Evolutionary conservation across 2,329 filamentous ascomycete species (phyloP).

Genomic region (Calcarisporium arbuscula): DNA sequence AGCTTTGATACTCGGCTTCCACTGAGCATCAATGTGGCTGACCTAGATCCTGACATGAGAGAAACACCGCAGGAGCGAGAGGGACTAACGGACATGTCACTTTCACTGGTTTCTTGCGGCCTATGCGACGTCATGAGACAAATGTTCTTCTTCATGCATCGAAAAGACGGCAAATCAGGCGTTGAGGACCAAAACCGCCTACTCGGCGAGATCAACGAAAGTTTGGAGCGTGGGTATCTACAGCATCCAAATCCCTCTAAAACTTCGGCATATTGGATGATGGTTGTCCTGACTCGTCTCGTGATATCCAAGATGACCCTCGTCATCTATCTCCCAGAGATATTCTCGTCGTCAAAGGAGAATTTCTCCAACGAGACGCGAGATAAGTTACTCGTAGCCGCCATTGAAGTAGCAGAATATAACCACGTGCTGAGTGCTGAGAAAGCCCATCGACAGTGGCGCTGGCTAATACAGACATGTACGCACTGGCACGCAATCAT

Average conservation of each 20-base stretch:
- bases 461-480: slow-evolving; percentile 54
- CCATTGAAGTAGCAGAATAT: slow-evolving; percentile 50
- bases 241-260: too few species aligned
- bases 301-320: slow-evolving; percentile 50
- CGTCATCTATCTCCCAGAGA: slow-evolving; percentile 44
- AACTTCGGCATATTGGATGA: too few species aligned
- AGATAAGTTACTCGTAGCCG: slow-evolving; percentile 39
- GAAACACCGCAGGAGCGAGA: slow-evolving; percentile 39
- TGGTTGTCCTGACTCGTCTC: too few species aligned
- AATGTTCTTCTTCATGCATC: slow-evolving; percentile 15
- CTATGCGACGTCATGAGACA: slow-evolving; percentile 28
- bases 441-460: slow-evolving; percentile 41
- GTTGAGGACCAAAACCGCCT: too few species aligned
- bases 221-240: too few species aligned
- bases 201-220: too few species aligned
- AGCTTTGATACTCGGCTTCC: slow-evolving; percentile 49
- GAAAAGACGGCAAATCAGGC: too few species aligned
- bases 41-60: slow-evolving; percentile 41
- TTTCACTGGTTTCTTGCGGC: slow-evolving; percentile 32
- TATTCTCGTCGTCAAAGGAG: slow-evolving; percentile 35
- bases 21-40: slow-evolving; percentile 50
- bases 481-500: slow-evolving; percentile 54
- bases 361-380: slow-evolving; percentile 31
- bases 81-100: slow-evolving; percentile 48
- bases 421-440: slow-evolving; percentile 48